Evolutionary conservation across 148 eudicot genomes (phyloP).

Genomic region (Vaccinium vitisidaea): DNA sequence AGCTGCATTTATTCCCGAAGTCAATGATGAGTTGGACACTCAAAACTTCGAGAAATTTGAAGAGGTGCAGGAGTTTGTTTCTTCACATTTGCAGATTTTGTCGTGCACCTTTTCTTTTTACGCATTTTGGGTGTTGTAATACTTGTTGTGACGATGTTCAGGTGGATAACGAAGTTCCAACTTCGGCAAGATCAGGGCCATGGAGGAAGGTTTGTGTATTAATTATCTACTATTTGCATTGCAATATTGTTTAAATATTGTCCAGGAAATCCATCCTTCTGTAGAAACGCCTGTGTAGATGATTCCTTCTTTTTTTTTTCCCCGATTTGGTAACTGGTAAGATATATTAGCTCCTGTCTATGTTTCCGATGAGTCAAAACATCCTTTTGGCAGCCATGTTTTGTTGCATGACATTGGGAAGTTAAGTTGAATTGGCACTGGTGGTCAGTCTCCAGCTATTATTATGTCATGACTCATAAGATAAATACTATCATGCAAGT

Average conservation of each 20-base stretch:
- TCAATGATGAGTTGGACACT: conserved; percentile 94
- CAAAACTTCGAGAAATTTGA: conserved; percentile 97
- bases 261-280: not conserved
- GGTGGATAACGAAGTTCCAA: conserved; percentile 63
- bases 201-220: conserved; percentile 88
- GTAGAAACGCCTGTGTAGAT: not conserved
- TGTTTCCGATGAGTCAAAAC: not conserved
- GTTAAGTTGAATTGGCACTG: not conserved
- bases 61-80: conserved; percentile 52
- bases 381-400: conserved; percentile 4
- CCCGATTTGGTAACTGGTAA: not conserved
- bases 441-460: not conserved
- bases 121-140: conserved; percentile 4
- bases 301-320: not conserved
- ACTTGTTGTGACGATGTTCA: conserved; percentile 32
- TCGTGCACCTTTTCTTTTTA: conserved; percentile 11
- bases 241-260: not conserved
- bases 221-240: not conserved
- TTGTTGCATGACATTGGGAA: not conserved
- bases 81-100: conserved; percentile 3
- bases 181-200: conserved; percentile 76
- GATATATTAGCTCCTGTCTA: not conserved
- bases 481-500: conserved; percentile 1
- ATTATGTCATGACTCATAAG: not conserved
- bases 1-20: conserved; percentile 99